These are phyloP conservation scores for Xylaria sp. DNA, from an alignment of 2,329 filamentous ascomycete genomes.

Conservation along the genomic window DNA sequence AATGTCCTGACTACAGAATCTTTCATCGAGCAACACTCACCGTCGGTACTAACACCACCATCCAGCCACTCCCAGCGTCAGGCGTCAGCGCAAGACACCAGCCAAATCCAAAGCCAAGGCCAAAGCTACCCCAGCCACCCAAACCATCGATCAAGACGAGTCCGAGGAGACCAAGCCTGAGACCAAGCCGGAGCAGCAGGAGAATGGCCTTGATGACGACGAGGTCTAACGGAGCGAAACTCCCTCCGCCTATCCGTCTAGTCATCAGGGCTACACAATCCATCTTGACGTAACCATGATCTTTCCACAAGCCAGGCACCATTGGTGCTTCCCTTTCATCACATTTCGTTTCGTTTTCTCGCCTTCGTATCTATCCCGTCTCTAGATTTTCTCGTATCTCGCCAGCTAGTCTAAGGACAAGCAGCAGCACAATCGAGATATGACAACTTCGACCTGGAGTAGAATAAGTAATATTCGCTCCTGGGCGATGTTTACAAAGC, in stretches of 20 bases:
- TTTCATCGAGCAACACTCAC: not conserved
- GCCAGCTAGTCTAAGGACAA: not conserved
- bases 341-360: not conserved
- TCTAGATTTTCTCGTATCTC: not conserved
- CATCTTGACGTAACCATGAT: not conserved
- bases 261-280: not conserved
- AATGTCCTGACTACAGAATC: not conserved
- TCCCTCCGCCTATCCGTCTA: not conserved
- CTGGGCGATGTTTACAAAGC: not conserved
- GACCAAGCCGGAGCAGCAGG: not conserved
- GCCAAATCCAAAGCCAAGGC: not conserved
- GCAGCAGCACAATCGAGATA: not conserved
- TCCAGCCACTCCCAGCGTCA: not conserved
- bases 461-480: not conserved
- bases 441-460: not conserved
- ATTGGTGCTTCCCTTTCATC: no score
- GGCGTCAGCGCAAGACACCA: constrained; percentile 21
- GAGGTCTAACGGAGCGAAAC: not conserved
- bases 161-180: not conserved
- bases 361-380: not conserved
- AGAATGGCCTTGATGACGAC: not conserved
- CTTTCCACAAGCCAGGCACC: no score
- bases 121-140: not conserved
- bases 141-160: not conserved
- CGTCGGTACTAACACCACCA: not conserved